Conservation (phyloP, 2,329 filamentous ascomycete species). For the Beauveria brongniartii region DNA sequence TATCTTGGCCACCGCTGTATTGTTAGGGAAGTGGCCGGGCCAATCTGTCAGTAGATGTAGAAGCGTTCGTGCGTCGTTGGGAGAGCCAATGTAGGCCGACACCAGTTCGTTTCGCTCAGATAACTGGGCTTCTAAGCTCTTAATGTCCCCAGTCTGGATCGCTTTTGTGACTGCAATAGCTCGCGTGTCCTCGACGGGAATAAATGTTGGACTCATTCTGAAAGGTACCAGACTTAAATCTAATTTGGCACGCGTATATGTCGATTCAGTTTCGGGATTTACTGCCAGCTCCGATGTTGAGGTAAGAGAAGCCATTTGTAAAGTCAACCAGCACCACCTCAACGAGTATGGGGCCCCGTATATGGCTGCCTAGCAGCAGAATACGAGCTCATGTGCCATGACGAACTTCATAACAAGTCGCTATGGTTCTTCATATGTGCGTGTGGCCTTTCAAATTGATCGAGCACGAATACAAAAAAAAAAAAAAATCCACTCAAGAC, state of each 20-base stretch:
- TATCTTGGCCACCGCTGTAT: background rate
- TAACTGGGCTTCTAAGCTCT: constrained; percentile 6
- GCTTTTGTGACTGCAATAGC: constrained; percentile 7
- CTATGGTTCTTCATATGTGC: background rate
- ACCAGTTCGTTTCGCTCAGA: constrained; percentile 7
- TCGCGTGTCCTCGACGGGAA: constrained; percentile 1
- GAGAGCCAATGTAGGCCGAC: constrained; percentile 9
- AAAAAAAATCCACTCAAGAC: no score
- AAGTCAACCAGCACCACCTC: no score
- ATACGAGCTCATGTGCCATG: background rate
- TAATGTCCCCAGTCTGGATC: constrained; percentile 10
- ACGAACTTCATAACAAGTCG: background rate
- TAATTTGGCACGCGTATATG: background rate
- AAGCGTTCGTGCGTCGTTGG: constrained; percentile 10
- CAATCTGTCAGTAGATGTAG: constrained; percentile 14
- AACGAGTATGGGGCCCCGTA: background rate
- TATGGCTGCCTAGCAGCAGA: background rate
- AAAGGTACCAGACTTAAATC: accelerated
- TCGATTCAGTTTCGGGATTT: no score
- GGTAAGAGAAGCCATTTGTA: background rate
- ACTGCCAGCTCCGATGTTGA: no score
- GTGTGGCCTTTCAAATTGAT: background rate
- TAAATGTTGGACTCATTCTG: background rate
- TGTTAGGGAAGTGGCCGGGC: constrained; percentile 13
- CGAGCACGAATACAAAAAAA: background rate